These are phyloP conservation scores for Aureobasidium sp. DNA, from an alignment of 2,329 filamentous ascomycete genomes.

Conservation along the genomic window DNA sequence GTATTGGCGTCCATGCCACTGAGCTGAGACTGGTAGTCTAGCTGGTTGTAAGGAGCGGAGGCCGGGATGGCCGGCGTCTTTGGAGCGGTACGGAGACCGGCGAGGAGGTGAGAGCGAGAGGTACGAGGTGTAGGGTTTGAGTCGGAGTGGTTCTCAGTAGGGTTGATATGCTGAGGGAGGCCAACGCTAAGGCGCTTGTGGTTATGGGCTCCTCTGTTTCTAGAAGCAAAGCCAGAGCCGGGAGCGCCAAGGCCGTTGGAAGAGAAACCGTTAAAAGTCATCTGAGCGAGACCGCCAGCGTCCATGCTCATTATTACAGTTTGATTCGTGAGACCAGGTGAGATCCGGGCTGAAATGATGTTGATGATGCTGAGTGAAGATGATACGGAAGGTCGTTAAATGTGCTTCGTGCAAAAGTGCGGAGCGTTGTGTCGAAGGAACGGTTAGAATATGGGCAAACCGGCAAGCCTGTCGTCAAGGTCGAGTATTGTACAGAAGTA, in stretches of 20 bases:
- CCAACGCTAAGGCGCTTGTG: constrained; percentile 84
- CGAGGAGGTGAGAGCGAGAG: constrained; percentile 88
- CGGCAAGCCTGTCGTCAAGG: not conserved
- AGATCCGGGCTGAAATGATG: constrained; percentile 12
- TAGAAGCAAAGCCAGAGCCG: constrained; percentile 73
- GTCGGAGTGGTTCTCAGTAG: constrained; percentile 62
- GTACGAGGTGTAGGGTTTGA: constrained; percentile 68
- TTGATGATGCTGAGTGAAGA: not conserved
- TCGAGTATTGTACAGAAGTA: constrained; percentile 8
- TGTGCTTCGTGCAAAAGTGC: constrained; percentile 4
- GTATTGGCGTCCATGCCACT: constrained; percentile 38
- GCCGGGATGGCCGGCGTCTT: constrained; percentile 71
- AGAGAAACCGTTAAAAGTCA: constrained; percentile 76
- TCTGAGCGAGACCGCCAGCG: constrained; percentile 99
- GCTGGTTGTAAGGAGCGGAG: constrained; percentile 55
- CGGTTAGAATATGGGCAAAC: not conserved
- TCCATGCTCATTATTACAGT: constrained; percentile 56
- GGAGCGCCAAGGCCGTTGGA: constrained; percentile 69
- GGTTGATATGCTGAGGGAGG: constrained; percentile 60
- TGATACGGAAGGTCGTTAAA: constrained; percentile 10
- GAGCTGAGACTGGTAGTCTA: constrained; percentile 39
- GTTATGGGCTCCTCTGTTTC: constrained; percentile 69
- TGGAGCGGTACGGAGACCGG: constrained; percentile 85
- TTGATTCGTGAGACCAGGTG: constrained; percentile 17
- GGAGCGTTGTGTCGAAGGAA: not conserved